A percentile compares a stretch with the other conserved stretches of the same genome.
Conservation (phyloP, 2,329 filamentous ascomycete genomes). For the Fusarium buxicola region DNA sequence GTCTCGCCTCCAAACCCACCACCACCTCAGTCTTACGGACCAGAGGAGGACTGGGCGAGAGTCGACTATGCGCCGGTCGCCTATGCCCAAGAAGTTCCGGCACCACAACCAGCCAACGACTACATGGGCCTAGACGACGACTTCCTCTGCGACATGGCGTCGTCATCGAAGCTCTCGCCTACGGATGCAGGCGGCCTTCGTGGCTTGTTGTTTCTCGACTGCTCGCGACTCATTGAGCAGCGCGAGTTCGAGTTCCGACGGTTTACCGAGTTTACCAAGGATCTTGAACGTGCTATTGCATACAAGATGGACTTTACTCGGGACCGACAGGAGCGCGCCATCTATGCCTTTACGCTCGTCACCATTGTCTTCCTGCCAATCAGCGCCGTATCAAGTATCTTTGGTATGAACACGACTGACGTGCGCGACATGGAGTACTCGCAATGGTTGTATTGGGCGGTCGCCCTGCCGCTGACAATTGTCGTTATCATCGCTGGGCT, state of each 20-base stretch:
- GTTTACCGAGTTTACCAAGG: conserved; percentile 47
- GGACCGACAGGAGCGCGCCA: conserved; percentile 60
- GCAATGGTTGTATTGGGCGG: conserved; percentile 64
- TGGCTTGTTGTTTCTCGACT: conserved; percentile 55
- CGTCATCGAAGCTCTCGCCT: conserved; percentile 50
- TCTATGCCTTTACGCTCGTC: conserved; percentile 63
- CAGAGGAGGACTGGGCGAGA: conserved; percentile 16
- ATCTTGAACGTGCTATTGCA: conserved; percentile 46
- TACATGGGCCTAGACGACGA: conserved; percentile 43
- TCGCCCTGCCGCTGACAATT: conserved; percentile 60
- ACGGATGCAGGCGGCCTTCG: conserved; percentile 54
- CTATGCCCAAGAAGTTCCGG: conserved; percentile 2
- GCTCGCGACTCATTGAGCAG: conserved; percentile 52
- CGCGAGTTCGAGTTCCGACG: conserved; percentile 51
- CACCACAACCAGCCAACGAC: conserved; percentile 24
- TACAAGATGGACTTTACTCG: conserved; percentile 56
- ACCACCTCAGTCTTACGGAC: conserved; percentile 16
- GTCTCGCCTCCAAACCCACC: not conserved
- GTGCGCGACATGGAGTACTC: conserved; percentile 60
- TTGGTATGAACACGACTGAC: conserved; percentile 66
- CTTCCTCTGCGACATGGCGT: conserved; percentile 43
- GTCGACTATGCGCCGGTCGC: conserved; percentile 7
- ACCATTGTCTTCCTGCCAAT: conserved; percentile 63
- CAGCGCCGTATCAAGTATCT: conserved; percentile 59
- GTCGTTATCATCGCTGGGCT: conserved; percentile 54